Base-by-base conservation (phyloP, 306 rosid genomes). In the Vicia sativa region DNA sequence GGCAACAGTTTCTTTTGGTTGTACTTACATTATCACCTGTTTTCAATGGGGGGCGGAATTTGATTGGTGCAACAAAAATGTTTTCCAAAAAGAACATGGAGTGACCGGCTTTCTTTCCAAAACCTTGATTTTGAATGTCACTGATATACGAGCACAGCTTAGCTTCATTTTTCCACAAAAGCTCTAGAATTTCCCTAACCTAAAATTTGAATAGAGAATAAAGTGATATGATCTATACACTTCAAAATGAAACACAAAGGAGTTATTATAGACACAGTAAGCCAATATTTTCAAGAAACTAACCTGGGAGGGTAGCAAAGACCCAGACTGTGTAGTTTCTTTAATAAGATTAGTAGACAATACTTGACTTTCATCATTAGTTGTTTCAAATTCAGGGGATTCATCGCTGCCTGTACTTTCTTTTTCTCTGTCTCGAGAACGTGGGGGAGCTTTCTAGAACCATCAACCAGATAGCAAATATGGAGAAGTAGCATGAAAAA, bases 1-100 rank as follows among this genome's bases (percentile, higher is more conserved):
- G 59, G 45, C 11, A 79, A 21, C 23, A 39, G 42, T 9, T 14
- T 67, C 25, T 26, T 42, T 44, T 13, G 18, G 66, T 25, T 56
- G 70, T 58, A 84, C 96, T 44, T 84, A 93, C 98, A 15, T 81
- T 70, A 85, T 82, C 98, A 62, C 89, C 95, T 74, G 82, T 90
- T 78, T 74, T 86, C 73, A 96, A 59, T 28, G 97, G 95, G 57
- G 98, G 98, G 3, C 97, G 98, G 70, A 93, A 88, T 75, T 86
- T 93, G 78, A 82, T 80, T 72, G 98, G 97, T 31, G 97, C 95
- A 64, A 90, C 96, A 67, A 88, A 91, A 83, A 93, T 74, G 67
- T 83, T 77, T 74, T 88, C 90, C 38, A 93, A 82, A 88, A 93
- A 93, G 84, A 93, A 93, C 84, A 93, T 83, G 31, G 85, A 79